A percentile compares a stretch with the other conserved stretches of the same genome.
These are phyloP conservation scores for Monosporascus sp. DNA, from an alignment of 2,329 filamentous ascomycete species.

Conservation along the genomic window DNA sequence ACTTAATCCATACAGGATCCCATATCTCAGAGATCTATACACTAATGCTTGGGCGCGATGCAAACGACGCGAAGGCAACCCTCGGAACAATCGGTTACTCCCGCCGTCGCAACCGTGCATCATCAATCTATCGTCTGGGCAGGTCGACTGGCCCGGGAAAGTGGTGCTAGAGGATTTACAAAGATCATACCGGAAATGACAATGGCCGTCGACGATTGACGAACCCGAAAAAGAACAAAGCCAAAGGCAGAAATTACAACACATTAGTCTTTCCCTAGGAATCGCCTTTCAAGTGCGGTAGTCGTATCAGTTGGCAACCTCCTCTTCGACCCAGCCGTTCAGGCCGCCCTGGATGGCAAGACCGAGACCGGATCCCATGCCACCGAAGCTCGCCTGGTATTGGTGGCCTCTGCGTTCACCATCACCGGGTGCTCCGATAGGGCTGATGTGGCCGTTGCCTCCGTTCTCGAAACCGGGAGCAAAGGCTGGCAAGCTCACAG, in stretches of 20 bases:
- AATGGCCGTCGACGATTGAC: constrained; percentile 18
- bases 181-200: constrained; percentile 24
- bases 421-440: constrained; percentile 41
- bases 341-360: constrained; percentile 59
- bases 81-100: neutral
- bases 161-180: constrained; percentile 28
- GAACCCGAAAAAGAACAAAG: constrained; percentile 22
- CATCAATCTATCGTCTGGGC: constrained; percentile 5
- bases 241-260: constrained; percentile 36
- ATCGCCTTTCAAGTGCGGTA: constrained; percentile 5
- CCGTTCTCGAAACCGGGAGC: constrained; percentile 60
- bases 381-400: constrained; percentile 59
- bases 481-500: constrained; percentile 78
- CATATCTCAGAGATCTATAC: neutral
- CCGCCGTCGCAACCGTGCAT: constrained; percentile 1
- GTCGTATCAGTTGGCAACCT: constrained; percentile 50
- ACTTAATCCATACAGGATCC: neutral
- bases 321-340: constrained; percentile 65
- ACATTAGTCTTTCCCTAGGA: constrained; percentile 32
- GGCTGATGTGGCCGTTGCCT: constrained; percentile 45
- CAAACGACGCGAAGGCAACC: no score
- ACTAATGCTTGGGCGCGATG: neutral
- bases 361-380: constrained; percentile 55
- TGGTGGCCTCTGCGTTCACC: constrained; percentile 59
- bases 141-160: constrained; percentile 22